Conservation (phyloP, 208 protist species). For the Lotmaria passim region DNA sequence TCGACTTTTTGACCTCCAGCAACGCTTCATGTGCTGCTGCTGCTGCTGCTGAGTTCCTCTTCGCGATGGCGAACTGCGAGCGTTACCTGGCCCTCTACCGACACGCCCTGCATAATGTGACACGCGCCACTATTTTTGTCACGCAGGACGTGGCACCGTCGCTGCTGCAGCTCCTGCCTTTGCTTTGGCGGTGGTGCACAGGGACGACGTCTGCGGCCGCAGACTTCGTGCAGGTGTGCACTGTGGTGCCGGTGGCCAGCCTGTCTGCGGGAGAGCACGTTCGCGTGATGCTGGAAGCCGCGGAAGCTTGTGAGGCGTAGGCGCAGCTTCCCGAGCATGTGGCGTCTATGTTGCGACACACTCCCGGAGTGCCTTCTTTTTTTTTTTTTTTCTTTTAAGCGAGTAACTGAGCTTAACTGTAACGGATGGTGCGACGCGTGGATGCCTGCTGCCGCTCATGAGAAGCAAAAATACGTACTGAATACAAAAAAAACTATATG, state of each 20-base stretch:
- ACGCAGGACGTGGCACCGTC: constrained; percentile 26
- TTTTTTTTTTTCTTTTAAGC: background rate
- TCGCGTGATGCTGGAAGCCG: constrained; percentile 21
- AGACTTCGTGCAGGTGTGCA: constrained; percentile 10
- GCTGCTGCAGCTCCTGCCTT: constrained; percentile 30
- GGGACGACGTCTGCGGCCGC: constrained; percentile 11
- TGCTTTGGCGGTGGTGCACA: constrained; percentile 48
- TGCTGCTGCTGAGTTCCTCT: constrained; percentile 44
- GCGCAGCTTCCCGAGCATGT: too few relatives aligned
- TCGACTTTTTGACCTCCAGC: background rate
- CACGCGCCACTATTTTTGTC: constrained; percentile 34
- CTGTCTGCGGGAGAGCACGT: constrained; percentile 15
- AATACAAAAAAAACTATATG: too few relatives aligned
- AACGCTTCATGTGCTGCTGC: background rate
- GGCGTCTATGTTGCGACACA: too few relatives aligned
- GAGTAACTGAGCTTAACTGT: background rate
- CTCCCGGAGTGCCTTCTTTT: background rate
- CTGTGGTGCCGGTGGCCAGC: constrained; percentile 5
- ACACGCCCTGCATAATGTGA: constrained; percentile 11
- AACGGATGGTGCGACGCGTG: too few relatives aligned
- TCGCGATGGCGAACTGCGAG: constrained; percentile 66
- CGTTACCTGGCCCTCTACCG: constrained; percentile 47
- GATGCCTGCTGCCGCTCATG: too few relatives aligned
- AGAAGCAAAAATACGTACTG: too few relatives aligned
- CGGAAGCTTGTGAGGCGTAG: constrained; percentile 3